phyloP scores from a whole-genome alignment of 2,329 filamentous ascomycete species.

The Talaromyces verruculosus region DNA sequence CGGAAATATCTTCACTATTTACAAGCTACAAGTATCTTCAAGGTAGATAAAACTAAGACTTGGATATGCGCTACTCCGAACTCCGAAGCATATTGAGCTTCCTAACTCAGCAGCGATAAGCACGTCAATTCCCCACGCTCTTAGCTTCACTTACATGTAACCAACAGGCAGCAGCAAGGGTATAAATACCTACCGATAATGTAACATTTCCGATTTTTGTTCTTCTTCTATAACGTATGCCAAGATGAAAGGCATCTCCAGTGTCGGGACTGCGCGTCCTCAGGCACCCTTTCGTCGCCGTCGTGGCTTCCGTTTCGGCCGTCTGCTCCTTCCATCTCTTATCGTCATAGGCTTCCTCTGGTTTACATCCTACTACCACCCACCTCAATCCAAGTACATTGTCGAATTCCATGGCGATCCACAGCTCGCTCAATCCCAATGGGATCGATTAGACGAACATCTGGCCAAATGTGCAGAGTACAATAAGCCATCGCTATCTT shows the following conservation, averaged over 20 bases:
- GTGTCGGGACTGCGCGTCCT: conserved; percentile 2
- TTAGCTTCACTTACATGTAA: neutral
- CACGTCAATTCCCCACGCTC: conserved; percentile 14
- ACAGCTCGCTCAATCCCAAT: conserved; percentile 18
- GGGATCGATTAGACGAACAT: conserved; percentile 21
- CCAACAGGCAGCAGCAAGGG: neutral
- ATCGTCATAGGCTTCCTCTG: conserved; percentile 17
- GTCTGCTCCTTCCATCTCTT: conserved; percentile 14
- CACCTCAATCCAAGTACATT: conserved; percentile 19
- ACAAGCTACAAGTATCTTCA: neutral
- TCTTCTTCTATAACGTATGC: neutral
- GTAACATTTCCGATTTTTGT: neutral
- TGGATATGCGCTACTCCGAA: neutral
- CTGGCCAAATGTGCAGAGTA: conserved; percentile 31
- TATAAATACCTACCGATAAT: conserved; percentile 4
- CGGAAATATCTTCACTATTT: neutral
- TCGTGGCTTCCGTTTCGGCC: conserved; percentile 12
- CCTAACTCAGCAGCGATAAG: conserved; percentile 11
- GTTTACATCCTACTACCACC: conserved; percentile 17
- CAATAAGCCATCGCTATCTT: conserved; percentile 27
- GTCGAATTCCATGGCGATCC: conserved; percentile 20
- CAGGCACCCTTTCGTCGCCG: conserved; percentile 10
- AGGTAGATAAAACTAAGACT: neutral
- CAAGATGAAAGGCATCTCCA: conserved; percentile 6
- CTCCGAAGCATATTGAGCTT: conserved; percentile 3